These are phyloP conservation scores for Yarrowia keelungensis DNA, from an alignment of 805 yeast genomes.

Conservation along the genomic window DNA sequence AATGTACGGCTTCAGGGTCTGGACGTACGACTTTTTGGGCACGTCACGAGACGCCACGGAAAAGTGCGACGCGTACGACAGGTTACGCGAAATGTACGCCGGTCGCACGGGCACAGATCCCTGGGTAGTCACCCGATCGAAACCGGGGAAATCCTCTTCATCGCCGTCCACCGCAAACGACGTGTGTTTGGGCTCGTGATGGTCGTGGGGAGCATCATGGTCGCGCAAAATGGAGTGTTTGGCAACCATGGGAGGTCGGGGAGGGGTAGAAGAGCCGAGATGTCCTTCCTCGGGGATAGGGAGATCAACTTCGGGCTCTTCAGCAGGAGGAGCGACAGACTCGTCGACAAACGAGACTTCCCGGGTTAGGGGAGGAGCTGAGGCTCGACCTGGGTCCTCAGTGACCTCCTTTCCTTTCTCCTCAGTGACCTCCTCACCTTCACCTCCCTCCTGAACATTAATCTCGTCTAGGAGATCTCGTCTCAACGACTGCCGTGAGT, in stretches of 20 bases:
- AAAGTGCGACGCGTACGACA: slow-evolving; percentile 8
- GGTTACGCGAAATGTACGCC: background rate
- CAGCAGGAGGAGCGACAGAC: background rate
- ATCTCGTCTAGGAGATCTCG: background rate
- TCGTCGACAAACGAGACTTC: slow-evolving; percentile 25
- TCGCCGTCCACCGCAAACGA: slow-evolving; percentile 15
- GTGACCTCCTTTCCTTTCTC: background rate
- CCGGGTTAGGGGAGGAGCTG: background rate
- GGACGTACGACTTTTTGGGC: slow-evolving; percentile 46
- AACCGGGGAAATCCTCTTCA: background rate
- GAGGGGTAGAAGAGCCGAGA: slow-evolving; percentile 30
- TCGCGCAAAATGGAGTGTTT: slow-evolving; percentile 23
- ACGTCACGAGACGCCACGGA: slow-evolving; percentile 8
- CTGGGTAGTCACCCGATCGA: background rate
- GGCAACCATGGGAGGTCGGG: slow-evolving; percentile 11
- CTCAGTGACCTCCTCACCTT: background rate
- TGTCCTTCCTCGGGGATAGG: slow-evolving; percentile 11
- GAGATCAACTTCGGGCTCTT: slow-evolving; percentile 10
- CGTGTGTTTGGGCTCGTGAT: slow-evolving; percentile 1
- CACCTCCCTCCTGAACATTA: background rate
- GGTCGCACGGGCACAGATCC: background rate
- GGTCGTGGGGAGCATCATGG: background rate
- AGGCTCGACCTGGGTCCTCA: background rate
- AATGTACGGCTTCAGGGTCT: slow-evolving; percentile 54
- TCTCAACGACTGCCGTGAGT: slow-evolving; percentile 5